A percentile compares a stretch with the other conserved stretches of the same genome.
These are phyloP conservation scores for Paramecium bursaria DNA, from an alignment of 73 alveolate genomes.

Conservation along the genomic window DNA sequence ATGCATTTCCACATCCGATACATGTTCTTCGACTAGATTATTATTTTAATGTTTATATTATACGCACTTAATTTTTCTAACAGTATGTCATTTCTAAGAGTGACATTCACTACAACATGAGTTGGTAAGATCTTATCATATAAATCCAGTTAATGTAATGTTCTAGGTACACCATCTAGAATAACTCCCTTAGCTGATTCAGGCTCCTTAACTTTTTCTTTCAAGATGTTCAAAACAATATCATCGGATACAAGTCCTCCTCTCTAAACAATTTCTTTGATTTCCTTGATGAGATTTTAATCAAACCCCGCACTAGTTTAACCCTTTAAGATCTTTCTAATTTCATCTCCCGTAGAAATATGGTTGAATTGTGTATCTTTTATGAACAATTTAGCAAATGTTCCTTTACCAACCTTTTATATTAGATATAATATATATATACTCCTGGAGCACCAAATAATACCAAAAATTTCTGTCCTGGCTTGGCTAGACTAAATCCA, in stretches of 20 bases:
- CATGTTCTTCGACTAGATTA: constrained; percentile 64
- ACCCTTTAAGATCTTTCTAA: constrained; percentile 69
- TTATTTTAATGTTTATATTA: not conserved
- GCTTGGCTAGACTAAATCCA: constrained; percentile 27
- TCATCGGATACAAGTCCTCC: constrained; percentile 97
- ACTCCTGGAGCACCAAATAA: constrained; percentile 73
- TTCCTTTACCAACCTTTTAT: constrained; percentile 69
- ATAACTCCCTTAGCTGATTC: constrained; percentile 93
- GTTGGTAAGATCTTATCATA: constrained; percentile 66
- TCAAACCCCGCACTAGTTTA: constrained; percentile 53
- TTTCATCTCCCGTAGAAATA: constrained; percentile 71
- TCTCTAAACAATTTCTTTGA: constrained; percentile 84
- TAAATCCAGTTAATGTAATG: constrained; percentile 69
- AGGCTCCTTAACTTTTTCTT: constrained; percentile 89
- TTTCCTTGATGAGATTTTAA: constrained; percentile 60
- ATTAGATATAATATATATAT: not conserved
- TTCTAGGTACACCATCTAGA: constrained; percentile 97
- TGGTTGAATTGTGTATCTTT: constrained; percentile 66
- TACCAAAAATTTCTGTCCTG: constrained; percentile 64
- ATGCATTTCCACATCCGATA: constrained; percentile 64
- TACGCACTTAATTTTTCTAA: constrained; percentile 67
- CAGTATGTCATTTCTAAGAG: constrained; percentile 55
- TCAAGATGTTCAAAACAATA: constrained; percentile 90
- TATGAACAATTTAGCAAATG: constrained; percentile 66
- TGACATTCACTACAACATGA: constrained; percentile 66